Percentiles rank a stretch among this genome's conserved stretches.
Evolutionary conservation across 2,329 filamentous ascomycete genomes (phyloP).

Genomic region (Cladosporium sp.): DNA sequence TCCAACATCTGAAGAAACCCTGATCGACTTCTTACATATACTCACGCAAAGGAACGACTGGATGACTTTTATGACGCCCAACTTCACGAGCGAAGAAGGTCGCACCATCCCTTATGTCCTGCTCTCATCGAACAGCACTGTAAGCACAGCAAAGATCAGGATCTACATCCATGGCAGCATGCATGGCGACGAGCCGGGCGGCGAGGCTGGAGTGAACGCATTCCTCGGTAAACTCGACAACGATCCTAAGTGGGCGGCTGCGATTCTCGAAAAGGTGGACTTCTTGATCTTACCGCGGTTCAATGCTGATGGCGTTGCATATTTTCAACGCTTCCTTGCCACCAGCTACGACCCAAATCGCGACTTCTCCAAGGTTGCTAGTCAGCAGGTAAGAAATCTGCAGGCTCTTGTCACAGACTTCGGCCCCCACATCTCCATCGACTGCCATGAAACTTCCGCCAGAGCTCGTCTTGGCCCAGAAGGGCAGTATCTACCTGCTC

Average conservation of each 20-base stretch:
- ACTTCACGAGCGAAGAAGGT: constrained; percentile 33
- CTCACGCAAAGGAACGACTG: constrained; percentile 32
- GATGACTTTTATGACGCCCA: constrained; percentile 27
- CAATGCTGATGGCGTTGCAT: constrained; percentile 35
- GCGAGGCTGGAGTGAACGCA: constrained; percentile 33
- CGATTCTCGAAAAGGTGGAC: constrained; percentile 31
- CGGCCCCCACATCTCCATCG: constrained; percentile 27
- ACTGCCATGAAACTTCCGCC: constrained; percentile 26
- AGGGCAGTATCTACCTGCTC: constrained; percentile 14
- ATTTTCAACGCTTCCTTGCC: constrained; percentile 33
- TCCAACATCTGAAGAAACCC: constrained; percentile 27
- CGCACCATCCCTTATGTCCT: constrained; percentile 30
- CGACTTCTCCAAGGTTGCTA: constrained; percentile 34
- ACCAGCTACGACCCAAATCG: constrained; percentile 37
- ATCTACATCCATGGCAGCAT: constrained; percentile 36
- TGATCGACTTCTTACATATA: constrained; percentile 26
- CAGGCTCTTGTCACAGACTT: constrained; percentile 13
- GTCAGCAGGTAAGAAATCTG: constrained; percentile 34
- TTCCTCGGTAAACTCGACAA: constrained; percentile 33
- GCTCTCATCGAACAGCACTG: constrained; percentile 15
- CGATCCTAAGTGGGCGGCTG: constrained; percentile 30
- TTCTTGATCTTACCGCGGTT: constrained; percentile 34
- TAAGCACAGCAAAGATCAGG: constrained; percentile 27
- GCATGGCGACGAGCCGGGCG: constrained; percentile 37
- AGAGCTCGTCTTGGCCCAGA: not conserved